Conservation (phyloP, 1,284 basidiomycete species). For the Mycena sp. region DNA sequence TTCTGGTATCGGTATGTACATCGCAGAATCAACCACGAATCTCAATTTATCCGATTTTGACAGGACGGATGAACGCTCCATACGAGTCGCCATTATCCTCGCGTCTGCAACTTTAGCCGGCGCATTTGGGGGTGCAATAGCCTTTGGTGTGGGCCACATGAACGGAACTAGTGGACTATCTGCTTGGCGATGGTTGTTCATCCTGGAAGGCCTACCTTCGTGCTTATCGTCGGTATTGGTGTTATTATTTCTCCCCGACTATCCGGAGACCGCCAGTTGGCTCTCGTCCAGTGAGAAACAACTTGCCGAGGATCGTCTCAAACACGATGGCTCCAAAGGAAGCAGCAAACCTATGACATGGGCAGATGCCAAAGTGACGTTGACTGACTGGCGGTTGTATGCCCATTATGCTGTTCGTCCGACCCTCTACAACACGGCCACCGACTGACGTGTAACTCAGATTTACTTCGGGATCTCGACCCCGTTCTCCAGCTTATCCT, state of each 20-base stretch:
- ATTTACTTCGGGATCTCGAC: constrained; percentile 39
- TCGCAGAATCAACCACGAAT: neutral
- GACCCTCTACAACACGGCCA: neutral
- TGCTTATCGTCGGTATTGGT: constrained; percentile 50
- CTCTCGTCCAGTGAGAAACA: constrained; percentile 43
- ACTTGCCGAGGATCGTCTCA: constrained; percentile 40
- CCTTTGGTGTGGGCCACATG: constrained; percentile 48
- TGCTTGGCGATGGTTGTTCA: constrained; percentile 54
- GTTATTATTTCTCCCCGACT: constrained; percentile 53
- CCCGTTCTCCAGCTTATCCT: constrained; percentile 46
- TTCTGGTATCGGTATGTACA: constrained; percentile 41
- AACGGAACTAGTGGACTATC: constrained; percentile 41
- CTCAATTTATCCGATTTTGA: neutral
- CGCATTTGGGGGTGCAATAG: constrained; percentile 55
- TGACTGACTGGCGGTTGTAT: constrained; percentile 43
- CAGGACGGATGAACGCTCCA: constrained; percentile 49
- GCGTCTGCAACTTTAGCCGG: constrained; percentile 52
- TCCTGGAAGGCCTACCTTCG: constrained; percentile 58
- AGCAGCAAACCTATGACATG: constrained; percentile 38
- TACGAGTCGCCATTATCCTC: constrained; percentile 50
- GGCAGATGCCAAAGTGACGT: constrained; percentile 40
- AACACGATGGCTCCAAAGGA: constrained; percentile 40
- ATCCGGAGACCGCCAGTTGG: constrained; percentile 54
- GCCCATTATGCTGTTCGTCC: constrained; percentile 39
- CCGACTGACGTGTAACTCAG: too few species aligned